Conservation (phyloP, 495 filamentous ascomycete genomes). For the Neurospora africana region DNA sequence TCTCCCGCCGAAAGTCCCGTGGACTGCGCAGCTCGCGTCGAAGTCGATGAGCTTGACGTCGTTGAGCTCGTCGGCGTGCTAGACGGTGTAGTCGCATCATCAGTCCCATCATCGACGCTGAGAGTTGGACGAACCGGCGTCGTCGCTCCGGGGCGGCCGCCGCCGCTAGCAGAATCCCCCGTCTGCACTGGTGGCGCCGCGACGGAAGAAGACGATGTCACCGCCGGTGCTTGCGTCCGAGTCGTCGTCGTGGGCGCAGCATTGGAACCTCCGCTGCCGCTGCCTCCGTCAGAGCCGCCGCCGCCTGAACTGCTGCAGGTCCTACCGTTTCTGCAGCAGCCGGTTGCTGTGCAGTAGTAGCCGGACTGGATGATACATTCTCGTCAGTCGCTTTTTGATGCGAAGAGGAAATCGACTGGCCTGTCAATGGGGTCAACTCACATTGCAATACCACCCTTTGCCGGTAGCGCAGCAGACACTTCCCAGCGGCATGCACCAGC, state of each 20-base stretch:
- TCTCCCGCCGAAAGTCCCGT: background rate
- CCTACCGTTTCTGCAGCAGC: slow-evolving; percentile 10
- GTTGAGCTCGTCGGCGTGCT: background rate
- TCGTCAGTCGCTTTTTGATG: background rate
- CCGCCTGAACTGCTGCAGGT: slow-evolving; percentile 2
- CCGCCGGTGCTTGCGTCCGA: background rate
- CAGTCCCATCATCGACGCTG: background rate
- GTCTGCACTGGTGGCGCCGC: background rate
- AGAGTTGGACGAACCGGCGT: background rate
- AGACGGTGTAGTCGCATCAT: background rate
- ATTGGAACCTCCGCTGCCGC: background rate
- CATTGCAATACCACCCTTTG: slow-evolving; percentile 9
- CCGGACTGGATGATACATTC: slow-evolving; percentile 2
- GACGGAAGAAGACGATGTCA: background rate
- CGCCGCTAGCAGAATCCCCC: background rate
- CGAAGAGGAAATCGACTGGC: background rate
- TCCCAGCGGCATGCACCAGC: slow-evolving; percentile 7
- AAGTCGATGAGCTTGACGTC: background rate
- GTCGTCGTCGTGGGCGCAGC: background rate
- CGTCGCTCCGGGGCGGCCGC: background rate
- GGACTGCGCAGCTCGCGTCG: background rate
- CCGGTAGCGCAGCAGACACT: slow-evolving; percentile 7
- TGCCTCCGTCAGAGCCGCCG: background rate
- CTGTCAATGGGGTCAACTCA: background rate
- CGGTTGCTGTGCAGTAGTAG: slow-evolving; percentile 8